Base-by-base conservation (phyloP, 1,284 basidiomycete genomes). In the Trichosporon inkin region DNA sequence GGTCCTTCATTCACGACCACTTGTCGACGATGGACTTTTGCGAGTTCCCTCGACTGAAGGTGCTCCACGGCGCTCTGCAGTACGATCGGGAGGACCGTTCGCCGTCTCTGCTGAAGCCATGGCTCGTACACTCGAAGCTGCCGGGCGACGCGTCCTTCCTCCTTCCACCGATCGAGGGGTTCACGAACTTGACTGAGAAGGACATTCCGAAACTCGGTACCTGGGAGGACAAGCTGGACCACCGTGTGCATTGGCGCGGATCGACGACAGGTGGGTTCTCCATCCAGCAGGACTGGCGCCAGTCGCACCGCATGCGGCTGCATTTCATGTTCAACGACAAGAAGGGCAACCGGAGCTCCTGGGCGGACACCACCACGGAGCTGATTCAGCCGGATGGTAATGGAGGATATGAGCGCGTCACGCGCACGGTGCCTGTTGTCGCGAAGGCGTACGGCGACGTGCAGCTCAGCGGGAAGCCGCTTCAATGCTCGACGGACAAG, bases 11-110 rank as follows among this genome's bases (percentile, higher is more conserved):
- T 52, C 59, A 72, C 55, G 75, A 82, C 63, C 82, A 81, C 58
- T 61, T 77, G 10, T 69, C 75, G 14, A 80, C 80, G 1, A 81
- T 82, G 79, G 76, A 81, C 64, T 77, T 81, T 64, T 83, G 82
- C 70, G 69, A 78, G 62, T 80, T 80, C 61, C 80, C 81, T 2
- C 73, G 72, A 52, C 65, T 76, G n/a, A 79, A 78, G 64, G 65
- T 70, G 6, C 61, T 79, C 17, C 77, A 79, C 57, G 77, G 77
- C 6, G 75, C 77, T 17, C 70, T 78, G 69, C 62, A 61, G 69
- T 73, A 61, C 47, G 76, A 78, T 62, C 75, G 72, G 55, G 70
- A 70, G 28, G 68, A 71, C 52, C 72, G 77, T 4, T 76, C 76
- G n/a, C 75, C 72, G 34, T 76, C 74, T 0, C 58, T 66, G 13